Percentiles rank a stretch among this genome's conserved stretches.
Conservation (phyloP, 306 rosid genomes). For the Acacia melanoxylon region DNA sequence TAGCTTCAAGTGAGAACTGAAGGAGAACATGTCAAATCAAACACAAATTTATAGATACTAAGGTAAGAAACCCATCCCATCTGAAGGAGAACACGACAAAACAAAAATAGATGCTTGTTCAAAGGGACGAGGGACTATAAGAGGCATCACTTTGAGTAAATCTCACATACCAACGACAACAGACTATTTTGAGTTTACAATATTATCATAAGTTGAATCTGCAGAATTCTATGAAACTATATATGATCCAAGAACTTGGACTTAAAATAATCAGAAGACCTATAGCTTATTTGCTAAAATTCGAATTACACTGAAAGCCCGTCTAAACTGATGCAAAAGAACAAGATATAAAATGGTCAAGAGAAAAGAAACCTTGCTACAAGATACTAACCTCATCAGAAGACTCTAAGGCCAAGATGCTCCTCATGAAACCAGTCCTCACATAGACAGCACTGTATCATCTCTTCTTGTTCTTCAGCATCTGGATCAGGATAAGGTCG, state of each 20-base stretch:
- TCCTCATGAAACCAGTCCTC: constrained; percentile 99
- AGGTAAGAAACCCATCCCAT: not conserved
- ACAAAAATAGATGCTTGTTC: not conserved
- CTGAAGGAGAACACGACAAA: not conserved
- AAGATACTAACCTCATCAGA: constrained; percentile 74
- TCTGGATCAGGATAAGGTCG: constrained; percentile 97
- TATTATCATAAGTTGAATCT: not conserved
- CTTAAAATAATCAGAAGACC: not conserved
- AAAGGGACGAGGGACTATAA: not conserved
- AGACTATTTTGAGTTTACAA: not conserved
- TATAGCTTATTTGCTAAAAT: not conserved
- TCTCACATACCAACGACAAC: not conserved
- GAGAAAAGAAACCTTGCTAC: constrained; percentile 6
- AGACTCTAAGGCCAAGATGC: constrained; percentile 83
- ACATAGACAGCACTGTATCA: constrained; percentile 94
- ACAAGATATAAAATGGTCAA: constrained; percentile 4
- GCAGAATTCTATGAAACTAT: not conserved
- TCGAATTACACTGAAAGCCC: constrained; percentile 7
- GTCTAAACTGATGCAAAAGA: not conserved
- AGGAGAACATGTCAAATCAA: not conserved
- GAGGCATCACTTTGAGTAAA: not conserved
- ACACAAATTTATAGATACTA: not conserved
- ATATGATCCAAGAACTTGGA: not conserved
- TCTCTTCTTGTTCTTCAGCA: constrained; percentile 87
- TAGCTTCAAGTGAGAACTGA: not conserved